Conservation (phyloP, 169 alveolate genomes). For the Babesia bigemina region DNA sequence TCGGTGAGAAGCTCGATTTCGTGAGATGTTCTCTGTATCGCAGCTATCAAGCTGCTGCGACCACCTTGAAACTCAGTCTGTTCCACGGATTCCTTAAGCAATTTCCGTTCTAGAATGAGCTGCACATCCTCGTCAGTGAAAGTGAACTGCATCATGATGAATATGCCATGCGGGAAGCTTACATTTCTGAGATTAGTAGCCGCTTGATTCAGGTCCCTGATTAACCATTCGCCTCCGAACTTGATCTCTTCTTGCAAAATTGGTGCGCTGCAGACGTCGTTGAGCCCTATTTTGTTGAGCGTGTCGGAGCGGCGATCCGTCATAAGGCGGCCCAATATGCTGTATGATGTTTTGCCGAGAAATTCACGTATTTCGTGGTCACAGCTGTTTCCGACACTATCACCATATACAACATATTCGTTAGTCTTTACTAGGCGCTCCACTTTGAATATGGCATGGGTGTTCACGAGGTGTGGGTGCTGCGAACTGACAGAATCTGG, state of each 20-base stretch:
- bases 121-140: constrained; percentile 71
- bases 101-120: constrained; percentile 46
- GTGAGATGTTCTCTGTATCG: constrained; percentile 60
- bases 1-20: constrained; percentile 64
- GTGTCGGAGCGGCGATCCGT: constrained; percentile 15
- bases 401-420: constrained; percentile 51
- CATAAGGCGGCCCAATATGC: constrained; percentile 49
- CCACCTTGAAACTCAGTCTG: constrained; percentile 12
- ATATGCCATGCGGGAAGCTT: neutral
- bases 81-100: constrained; percentile 28
- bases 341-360: constrained; percentile 29
- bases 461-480: constrained; percentile 40
- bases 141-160: constrained; percentile 37
- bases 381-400: constrained; percentile 28
- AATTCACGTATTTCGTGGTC: constrained; percentile 47
- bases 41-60: constrained; percentile 42
- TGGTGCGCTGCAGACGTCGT: constrained; percentile 59
- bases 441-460: constrained; percentile 59
- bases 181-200: constrained; percentile 52
- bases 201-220: constrained; percentile 32
- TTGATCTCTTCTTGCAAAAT: constrained; percentile 46
- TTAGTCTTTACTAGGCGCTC: constrained; percentile 38
- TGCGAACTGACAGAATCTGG: constrained; percentile 36
- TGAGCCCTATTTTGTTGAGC: constrained; percentile 19
- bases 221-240: constrained; percentile 59